phyloP scores from a whole-genome alignment of 2,329 filamentous ascomycete species.

The Alternaria ventricosa region DNA sequence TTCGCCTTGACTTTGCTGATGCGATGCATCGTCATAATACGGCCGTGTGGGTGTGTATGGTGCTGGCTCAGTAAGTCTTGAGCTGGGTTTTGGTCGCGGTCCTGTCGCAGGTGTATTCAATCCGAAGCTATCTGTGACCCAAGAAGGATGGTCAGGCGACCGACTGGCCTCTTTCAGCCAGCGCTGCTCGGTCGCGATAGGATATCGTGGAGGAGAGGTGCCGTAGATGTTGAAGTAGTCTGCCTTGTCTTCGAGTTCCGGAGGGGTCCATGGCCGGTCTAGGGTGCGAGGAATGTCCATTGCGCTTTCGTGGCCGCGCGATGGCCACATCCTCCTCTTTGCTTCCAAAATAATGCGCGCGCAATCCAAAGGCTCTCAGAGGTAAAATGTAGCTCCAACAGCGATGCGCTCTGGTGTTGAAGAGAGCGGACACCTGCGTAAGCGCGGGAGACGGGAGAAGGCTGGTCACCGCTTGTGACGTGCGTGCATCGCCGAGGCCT shows the following conservation, averaged over 20 bases:
- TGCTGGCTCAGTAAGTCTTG: constrained; percentile 20
- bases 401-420: constrained; percentile 3
- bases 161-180: constrained; percentile 4
- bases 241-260: constrained; percentile 29
- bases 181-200: constrained; percentile 15
- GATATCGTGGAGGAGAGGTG: constrained; percentile 14
- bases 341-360: constrained; percentile 4
- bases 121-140: constrained; percentile 1
- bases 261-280: constrained; percentile 41
- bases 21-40: constrained; percentile 13
- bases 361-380: neutral
- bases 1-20: constrained; percentile 11
- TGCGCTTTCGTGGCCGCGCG: constrained; percentile 17
- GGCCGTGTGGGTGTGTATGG: constrained; percentile 31
- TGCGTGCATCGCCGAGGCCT: constrained; percentile 3
- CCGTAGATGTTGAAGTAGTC: constrained; percentile 33
- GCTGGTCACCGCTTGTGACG: constrained; percentile 8
- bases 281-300: constrained; percentile 30
- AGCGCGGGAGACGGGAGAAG: neutral
- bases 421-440: neutral
- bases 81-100: constrained; percentile 23
- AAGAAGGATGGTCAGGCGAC: neutral
- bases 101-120: constrained; percentile 20
- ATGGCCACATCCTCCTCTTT: constrained; percentile 21
- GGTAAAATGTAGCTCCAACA: neutral